Evolutionary conservation across 1,139 yeast genomes (phyloP).

Genomic region (Yamadazyma diospyri): DNA sequence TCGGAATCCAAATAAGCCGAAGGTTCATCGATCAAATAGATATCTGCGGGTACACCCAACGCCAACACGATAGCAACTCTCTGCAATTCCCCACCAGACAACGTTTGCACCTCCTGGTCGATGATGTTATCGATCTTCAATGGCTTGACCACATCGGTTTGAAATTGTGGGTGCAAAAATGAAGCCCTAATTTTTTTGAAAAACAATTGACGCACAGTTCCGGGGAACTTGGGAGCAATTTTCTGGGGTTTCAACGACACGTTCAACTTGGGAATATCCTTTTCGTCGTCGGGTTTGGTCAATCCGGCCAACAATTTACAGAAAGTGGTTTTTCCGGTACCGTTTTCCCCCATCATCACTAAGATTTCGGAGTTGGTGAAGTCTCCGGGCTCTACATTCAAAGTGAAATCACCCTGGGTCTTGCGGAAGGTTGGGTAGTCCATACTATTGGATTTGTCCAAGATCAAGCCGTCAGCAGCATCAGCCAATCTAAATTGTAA

Average conservation of each 20-base stretch:
- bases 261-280: conserved; percentile 78
- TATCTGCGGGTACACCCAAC: conserved; percentile 92
- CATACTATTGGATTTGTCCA: conserved; percentile 78
- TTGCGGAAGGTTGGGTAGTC: conserved; percentile 77
- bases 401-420: conserved; percentile 94
- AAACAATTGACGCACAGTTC: conserved; percentile 96
- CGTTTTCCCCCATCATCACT: conserved; percentile 99
- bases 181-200: conserved; percentile 93
- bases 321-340: conserved; percentile 98
- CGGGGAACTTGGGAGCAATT: conserved; percentile 97
- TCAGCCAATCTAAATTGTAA: conserved; percentile 93
- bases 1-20: conserved; percentile 98
- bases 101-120: conserved; percentile 95
- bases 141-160: conserved; percentile 96
- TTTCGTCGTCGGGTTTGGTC: conserved; percentile 76
- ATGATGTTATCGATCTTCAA: conserved; percentile 88
- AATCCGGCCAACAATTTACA: conserved; percentile 94
- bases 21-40: conserved; percentile 96
- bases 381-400: conserved; percentile 78
- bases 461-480: conserved; percentile 72
- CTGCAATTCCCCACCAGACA: conserved; percentile 99
- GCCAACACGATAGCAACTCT: conserved; percentile 97
- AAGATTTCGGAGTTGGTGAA: conserved; percentile 95
- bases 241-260: conserved; percentile 98
- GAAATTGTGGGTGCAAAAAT: conserved; percentile 95